These are phyloP conservation scores for Selaginella moellendorffii DNA, from an alignment of 75 land plant genomes.

Conservation along the genomic window DNA sequence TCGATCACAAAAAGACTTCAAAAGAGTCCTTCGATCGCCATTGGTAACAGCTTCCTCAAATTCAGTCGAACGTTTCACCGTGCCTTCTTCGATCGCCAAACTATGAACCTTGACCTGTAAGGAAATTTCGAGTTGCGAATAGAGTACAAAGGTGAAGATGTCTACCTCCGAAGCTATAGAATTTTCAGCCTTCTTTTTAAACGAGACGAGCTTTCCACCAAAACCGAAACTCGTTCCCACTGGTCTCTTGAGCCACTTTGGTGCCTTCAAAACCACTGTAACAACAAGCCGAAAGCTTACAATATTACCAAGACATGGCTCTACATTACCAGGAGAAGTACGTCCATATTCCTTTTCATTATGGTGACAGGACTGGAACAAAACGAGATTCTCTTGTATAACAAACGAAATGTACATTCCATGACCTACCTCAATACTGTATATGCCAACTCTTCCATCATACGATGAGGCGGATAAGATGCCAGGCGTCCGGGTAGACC, in stretches of 20 bases:
- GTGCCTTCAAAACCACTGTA: slow-evolving; percentile 62
- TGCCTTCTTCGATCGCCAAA: slow-evolving; percentile 48
- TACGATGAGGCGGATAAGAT: slow-evolving; percentile 88
- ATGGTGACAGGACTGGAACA: no score
- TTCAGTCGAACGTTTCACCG: slow-evolving; percentile 64
- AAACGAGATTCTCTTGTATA: slow-evolving; percentile 13
- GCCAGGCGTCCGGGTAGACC: slow-evolving; percentile 93
- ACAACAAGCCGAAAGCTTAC: not conserved
- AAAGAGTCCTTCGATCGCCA: slow-evolving; percentile 42
- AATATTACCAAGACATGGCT: not conserved
- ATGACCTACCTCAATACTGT: slow-evolving; percentile 75
- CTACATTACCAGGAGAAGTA: not conserved
- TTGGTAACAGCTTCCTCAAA: slow-evolving; percentile 74
- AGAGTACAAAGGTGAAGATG: no score
- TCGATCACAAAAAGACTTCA: slow-evolving; percentile 58
- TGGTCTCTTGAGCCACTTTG: slow-evolving; percentile 86
- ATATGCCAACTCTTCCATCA: slow-evolving; percentile 79
- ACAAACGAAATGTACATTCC: not conserved
- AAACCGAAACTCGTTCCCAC: slow-evolving; percentile 85
- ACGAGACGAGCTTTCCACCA: slow-evolving; percentile 85
- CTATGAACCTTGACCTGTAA: slow-evolving; percentile 57
- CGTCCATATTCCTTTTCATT: no score
- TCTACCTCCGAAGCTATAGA: slow-evolving; percentile 54
- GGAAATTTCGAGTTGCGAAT: no score
- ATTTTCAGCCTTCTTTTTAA: slow-evolving; percentile 24